phyloP scores from a whole-genome alignment of 192 early-diverging fungal genomes.

The Coemansia sp. region DNA sequence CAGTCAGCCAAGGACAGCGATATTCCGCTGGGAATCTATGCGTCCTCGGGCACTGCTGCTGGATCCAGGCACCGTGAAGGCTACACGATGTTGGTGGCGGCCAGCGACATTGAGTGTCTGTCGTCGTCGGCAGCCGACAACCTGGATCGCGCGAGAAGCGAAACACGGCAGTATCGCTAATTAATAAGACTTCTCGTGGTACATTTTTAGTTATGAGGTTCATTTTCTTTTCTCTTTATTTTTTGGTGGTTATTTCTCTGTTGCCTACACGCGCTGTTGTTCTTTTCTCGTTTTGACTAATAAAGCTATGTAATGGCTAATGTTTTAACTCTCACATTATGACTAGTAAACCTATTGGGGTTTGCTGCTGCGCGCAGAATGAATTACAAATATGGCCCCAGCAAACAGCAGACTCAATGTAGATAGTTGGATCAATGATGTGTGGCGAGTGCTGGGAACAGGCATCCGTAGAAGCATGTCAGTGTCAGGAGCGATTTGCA shows the following conservation, averaged over 20 bases:
- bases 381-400: constrained; percentile 14
- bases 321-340: neutral
- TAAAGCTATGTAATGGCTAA: neutral
- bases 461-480: constrained; percentile 46
- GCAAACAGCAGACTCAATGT: constrained; percentile 30
- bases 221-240: neutral
- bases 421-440: constrained; percentile 16
- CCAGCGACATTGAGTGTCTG: constrained; percentile 44
- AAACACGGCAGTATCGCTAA: constrained; percentile 28
- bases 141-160: constrained; percentile 41
- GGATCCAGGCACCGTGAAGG: constrained; percentile 27
- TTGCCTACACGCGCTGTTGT: neutral
- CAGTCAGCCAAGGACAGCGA: constrained; percentile 27
- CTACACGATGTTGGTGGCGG: constrained; percentile 50
- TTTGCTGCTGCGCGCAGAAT: neutral
- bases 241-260: neutral
- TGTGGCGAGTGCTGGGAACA: constrained; percentile 16
- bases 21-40: constrained; percentile 49
- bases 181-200: neutral
- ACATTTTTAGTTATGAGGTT: neutral
- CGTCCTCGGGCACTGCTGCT: constrained; percentile 35
- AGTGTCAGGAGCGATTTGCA: constrained; percentile 27
- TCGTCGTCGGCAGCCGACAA: constrained; percentile 43
- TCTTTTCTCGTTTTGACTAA: neutral
- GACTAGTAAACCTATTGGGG: too few species aligned